phyloP scores from a whole-genome alignment of 176 grass and related monocot genomes.

The Oryza longistaminata region DNA sequence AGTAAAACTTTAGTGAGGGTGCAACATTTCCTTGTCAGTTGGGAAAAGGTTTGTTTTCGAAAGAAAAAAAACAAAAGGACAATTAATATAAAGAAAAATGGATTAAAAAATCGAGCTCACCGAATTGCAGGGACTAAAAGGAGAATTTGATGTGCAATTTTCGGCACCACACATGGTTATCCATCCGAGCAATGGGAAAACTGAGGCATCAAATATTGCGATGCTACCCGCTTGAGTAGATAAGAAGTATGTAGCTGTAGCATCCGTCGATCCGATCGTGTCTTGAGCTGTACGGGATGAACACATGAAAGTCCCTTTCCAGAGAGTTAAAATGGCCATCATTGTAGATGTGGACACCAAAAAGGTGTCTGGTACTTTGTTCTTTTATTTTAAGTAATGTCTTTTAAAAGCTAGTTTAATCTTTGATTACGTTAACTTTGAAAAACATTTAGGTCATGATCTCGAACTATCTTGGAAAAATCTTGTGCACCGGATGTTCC shows the following conservation, averaged over 20 bases:
- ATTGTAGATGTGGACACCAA: slow-evolving; percentile 9
- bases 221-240: neutral
- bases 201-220: neutral
- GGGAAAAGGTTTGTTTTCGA: no score
- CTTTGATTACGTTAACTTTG: neutral
- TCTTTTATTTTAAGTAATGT: neutral
- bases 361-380: neutral
- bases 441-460: neutral
- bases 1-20: no score
- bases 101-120: no score
- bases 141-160: neutral
- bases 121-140: neutral
- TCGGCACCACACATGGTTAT: neutral
- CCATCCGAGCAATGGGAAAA: neutral
- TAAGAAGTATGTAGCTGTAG: slow-evolving; percentile 4
- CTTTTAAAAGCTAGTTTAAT: neutral
- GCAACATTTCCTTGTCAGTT: no score
- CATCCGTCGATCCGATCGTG: neutral
- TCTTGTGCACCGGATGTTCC: neutral
- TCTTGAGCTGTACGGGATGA: neutral
- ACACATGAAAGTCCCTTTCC: neutral
- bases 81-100: no score
- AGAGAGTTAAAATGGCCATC: slow-evolving; percentile 6
- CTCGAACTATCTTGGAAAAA: neutral
- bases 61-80: no score